Base-by-base conservation (phyloP, 306 rosid genomes). In the Carpinus fangiana region DNA sequence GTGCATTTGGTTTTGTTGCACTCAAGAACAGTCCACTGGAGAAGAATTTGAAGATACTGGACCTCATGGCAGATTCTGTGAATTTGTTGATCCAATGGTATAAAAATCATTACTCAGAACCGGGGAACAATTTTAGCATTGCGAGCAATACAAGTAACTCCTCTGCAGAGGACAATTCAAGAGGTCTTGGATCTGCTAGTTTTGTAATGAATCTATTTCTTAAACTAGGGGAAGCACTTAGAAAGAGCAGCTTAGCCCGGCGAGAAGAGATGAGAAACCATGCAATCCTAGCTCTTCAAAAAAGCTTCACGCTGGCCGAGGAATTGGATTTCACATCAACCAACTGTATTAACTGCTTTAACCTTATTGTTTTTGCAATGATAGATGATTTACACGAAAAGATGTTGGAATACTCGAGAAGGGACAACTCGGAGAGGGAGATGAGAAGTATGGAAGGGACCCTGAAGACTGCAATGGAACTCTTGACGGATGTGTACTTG, bases 361-460 rank as follows among this genome's bases (percentile, higher is more conserved):
- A 89, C 85, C 93, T 85, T 2, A 89, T 93, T 79, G 72, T 95
- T 28, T 95, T 95, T 45, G 90, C 94, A 3, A 95, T 91, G 99
- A 92, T 93, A 11, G 99, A 93, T 74, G 98, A 93, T 80, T 84
- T 95, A 59, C 98, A 93, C 56, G 93, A 95, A 77, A 95, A 95
- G 82, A 89, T 93, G 93, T 64, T 95, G 84, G 99, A 95, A 75
- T 95, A 95, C 78, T 95, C 96, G 7, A 86, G 94, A 74, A 89
- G 99, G 76, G 99, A 90, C 12, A 85, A 87, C 17, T 88, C 96
- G 6, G 98, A 93, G 88, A 91, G 81, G 84, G 99, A 95, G 86
- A 85, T 87, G 87, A 88, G 99, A 81, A 81, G 99, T 21, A 95
- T 91, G 98, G 99, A 95, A 87, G 91, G 89, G 68, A 95, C 99